Evolutionary conservation across 441 rosid species (phyloP), one percentile per base, ranked within the genome.

Genomic region (Breynia disticha): DNA sequence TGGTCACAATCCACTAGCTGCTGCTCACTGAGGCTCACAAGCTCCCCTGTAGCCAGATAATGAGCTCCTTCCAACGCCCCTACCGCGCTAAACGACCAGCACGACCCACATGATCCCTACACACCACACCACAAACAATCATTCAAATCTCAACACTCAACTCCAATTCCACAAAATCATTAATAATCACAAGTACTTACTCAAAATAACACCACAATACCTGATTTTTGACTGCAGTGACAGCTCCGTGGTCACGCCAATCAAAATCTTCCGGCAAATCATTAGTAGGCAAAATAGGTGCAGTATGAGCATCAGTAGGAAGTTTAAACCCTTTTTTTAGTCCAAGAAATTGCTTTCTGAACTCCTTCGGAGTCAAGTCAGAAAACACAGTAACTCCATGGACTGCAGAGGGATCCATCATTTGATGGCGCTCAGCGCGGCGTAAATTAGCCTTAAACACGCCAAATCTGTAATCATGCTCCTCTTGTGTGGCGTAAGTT

Each of bases 1-100:
- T 91, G 98, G 57, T 88, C 97, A 58, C 98, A 91, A 52, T 91
- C 98, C 61, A 91, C 98, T 49, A 91, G 95, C 71, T 91, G 97
- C 61, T 91, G 98, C 68, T 91, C 98, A 11, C 98, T 91, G n/a
- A 91, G 91, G 83, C 91, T 88, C 43, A 71, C 86, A 11, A 84
- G 90, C 46, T 88, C 70, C 13, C 94, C 95, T 7, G 97, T 84
- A 0, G 94, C 69, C 22, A 91, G 77, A 62, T 62, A 91, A 59
- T 88, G 72, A 56, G 97, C 91, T 56, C 98, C 95, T 82, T 91
- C 98, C 41, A 91, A 52, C 41, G 97, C 97, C 43, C 97, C 97
- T 0, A 87, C 74, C 5, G 96, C 72, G 55, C 97, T 88, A 67
- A 91, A 91, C 63, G 90, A 81, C 98, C 98, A 88, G 73, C 98